phyloP scores from a whole-genome alignment of 1,139 yeast genomes.

The Waltiozyma sp. region DNA sequence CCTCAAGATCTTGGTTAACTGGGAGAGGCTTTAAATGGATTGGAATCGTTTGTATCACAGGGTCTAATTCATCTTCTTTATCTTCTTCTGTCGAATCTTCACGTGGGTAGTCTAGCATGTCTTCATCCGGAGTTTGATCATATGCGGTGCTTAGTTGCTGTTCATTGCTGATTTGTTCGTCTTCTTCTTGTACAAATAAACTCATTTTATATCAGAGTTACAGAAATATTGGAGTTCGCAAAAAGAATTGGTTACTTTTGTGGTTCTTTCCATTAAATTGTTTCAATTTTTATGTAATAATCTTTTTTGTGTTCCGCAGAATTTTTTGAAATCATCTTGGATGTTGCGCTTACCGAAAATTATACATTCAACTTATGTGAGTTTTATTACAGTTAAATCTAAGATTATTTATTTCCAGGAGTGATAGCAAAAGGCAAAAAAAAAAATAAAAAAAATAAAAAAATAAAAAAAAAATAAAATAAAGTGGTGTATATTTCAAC shows the following conservation, averaged over 20 bases:
- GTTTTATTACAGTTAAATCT: too few species aligned
- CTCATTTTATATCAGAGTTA: neutral
- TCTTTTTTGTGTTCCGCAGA: neutral
- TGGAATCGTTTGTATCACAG: constrained; percentile 69
- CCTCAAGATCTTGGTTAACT: constrained; percentile 22
- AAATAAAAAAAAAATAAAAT: too few species aligned
- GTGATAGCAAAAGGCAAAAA: too few species aligned
- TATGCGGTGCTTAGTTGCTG: neutral
- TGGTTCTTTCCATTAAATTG: too few species aligned
- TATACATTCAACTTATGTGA: too few species aligned
- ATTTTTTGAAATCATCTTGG: neutral
- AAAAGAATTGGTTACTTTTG: too few species aligned
- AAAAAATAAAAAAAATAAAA: too few species aligned
- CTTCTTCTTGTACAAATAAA: neutral
- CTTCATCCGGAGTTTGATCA: neutral
- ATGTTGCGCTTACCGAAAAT: neutral
- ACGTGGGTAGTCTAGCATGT: neutral
- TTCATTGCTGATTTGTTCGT: neutral
- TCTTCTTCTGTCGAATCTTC: neutral
- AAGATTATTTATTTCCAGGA: too few species aligned
- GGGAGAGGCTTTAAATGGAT: constrained; percentile 32
- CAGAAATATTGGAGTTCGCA: neutral
- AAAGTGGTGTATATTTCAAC: too few species aligned
- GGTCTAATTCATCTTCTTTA: constrained; percentile 48
- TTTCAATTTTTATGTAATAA: too few species aligned